A percentile compares a stretch with the other conserved stretches of the same genome.
Evolutionary conservation across 306 rosid species (phyloP).

Genomic region (Trifolium fragiferum): DNA sequence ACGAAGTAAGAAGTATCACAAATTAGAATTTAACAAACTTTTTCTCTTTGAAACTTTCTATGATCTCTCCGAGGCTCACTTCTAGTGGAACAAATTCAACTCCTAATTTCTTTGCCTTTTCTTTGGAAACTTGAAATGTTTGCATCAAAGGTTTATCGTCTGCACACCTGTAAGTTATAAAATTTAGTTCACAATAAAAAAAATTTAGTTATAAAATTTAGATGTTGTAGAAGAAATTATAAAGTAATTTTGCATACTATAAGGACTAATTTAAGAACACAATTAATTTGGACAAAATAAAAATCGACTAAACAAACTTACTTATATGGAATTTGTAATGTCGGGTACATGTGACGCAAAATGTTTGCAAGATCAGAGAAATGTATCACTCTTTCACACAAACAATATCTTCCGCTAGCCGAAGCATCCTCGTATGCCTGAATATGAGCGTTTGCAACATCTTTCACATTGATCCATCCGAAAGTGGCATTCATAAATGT

Average conservation of each 20-base stretch:
- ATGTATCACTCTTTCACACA: slow-evolving; percentile 65
- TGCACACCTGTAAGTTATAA: slow-evolving; percentile 76
- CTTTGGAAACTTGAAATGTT: slow-evolving; percentile 60
- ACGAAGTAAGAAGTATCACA: no score
- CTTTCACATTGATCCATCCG: slow-evolving; percentile 79
- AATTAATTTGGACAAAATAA: no score
- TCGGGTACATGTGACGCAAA: slow-evolving; percentile 57
- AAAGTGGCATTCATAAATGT: slow-evolving; percentile 51
- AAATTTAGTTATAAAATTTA: no score
- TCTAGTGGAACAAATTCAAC: slow-evolving; percentile 64
- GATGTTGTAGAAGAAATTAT: no score
- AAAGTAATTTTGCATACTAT: no score
- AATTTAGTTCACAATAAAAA: neutral
- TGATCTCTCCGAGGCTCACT: slow-evolving; percentile 62
- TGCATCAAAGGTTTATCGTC: slow-evolving; percentile 60
- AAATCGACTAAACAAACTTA: no score
- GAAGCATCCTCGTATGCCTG: slow-evolving; percentile 73
- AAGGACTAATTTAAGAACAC: no score
- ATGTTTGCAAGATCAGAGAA: slow-evolving; percentile 51
- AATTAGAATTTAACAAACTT: slow-evolving; percentile 39
- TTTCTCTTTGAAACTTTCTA: slow-evolving; percentile 69
- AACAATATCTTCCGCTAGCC: slow-evolving; percentile 74
- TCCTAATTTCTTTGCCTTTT: slow-evolving; percentile 69
- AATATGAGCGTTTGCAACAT: slow-evolving; percentile 76
- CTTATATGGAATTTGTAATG: slow-evolving; percentile 64